Percentiles rank a stretch among this genome's conserved stretches.
Conservation (phyloP, 345 rosid species). For the Mercurialis annua region DNA sequence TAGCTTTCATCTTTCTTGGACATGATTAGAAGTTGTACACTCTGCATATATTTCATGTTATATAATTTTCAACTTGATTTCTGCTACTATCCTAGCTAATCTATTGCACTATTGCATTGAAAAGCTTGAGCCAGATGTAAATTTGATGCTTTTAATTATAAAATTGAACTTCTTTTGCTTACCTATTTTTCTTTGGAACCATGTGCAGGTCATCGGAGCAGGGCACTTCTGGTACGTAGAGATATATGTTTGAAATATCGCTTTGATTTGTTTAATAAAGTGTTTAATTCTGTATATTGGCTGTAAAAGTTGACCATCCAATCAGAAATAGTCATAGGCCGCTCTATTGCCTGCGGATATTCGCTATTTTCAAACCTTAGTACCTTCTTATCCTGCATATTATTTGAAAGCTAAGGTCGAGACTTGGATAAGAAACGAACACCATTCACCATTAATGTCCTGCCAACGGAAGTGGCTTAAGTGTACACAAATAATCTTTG, state of each 20-base stretch:
- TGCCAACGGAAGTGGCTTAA: neutral
- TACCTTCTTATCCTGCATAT: neutral
- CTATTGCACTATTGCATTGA: neutral
- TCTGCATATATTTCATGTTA: neutral
- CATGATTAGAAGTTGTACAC: neutral
- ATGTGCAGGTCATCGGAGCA: conserved; percentile 76
- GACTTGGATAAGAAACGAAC: neutral
- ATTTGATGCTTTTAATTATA: neutral
- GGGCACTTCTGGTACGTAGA: conserved; percentile 64
- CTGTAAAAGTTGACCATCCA: neutral
- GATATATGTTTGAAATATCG: conserved; percentile 5
- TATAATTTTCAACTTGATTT: neutral
- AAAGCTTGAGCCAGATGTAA: neutral
- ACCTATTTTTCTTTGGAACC: conserved; percentile 17
- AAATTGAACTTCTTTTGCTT: neutral
- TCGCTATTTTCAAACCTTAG: neutral
- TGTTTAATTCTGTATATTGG: conserved; percentile 4
- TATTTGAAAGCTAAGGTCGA: neutral
- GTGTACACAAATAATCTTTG: neutral
- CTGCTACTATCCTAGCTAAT: neutral
- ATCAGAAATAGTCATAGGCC: neutral
- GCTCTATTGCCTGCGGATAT: conserved; percentile 2
- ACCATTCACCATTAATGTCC: neutral
- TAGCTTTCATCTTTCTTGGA: neutral
- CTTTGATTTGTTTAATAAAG: neutral